Base-by-base conservation (phyloP, 2,329 filamentous ascomycete species). In the Epichloe hybrida region DNA sequence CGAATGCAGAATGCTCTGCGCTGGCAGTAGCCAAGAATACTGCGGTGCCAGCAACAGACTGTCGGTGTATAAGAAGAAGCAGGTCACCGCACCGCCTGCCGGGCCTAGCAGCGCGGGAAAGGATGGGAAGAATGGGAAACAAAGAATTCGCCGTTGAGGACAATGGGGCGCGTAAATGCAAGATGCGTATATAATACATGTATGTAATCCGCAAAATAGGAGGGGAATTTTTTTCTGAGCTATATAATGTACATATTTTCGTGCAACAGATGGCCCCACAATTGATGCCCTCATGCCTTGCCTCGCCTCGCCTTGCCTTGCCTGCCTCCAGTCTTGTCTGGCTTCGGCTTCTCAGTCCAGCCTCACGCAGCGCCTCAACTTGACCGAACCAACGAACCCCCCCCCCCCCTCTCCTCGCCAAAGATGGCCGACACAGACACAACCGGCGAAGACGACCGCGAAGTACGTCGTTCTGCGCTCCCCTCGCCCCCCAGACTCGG, bases 1-100 rank as follows among this genome's bases (percentile, higher is more conserved):
- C 2, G 68, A 73, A 23, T 73, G 70, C 57, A 57, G 51, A 5
- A 71, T 73, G 67, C 54, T 62, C 17, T 74, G 71, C 56, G 61
- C 60, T 2, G 71, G 70, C 1, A 65, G 64, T 48, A 55, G 51
- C 12, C 44, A 49, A 1, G 60, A 72, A 59, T 67, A 62, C 50
- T 74, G 71, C 50, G 71, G 72, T 20, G 67, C 62, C 6, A 61
- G 64, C 2, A 65, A 66, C 52, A 59, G 69, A 52, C 52, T 74
- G 55, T 63, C 60, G 5, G 57, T 68, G 15, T 69, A 68, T 41
- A 61, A 57, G 49, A 62, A 61, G 59, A 57, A 58, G 55, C 38
- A 49, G 17, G 43, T 38, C 5, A 20, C 50, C n/a, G 6, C 48
- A 12, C 42, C 52, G 12, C 34, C 46, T 6, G 9, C 52, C 9